phyloP scores from a whole-genome alignment of 176 grass and related monocot genomes.

The Eragrostis curvula region DNA sequence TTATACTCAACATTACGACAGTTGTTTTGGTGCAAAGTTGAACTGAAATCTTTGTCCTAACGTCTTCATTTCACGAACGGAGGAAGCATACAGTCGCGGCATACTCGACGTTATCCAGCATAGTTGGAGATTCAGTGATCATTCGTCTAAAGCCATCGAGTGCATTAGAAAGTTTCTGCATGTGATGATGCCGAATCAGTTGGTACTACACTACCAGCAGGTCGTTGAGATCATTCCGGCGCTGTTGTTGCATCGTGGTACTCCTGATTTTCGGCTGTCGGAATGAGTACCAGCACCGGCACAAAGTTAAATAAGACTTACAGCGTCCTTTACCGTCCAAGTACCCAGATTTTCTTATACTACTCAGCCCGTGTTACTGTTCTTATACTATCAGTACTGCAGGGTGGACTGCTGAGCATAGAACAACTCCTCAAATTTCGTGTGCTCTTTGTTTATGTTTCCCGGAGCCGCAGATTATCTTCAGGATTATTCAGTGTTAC shows the following conservation, averaged over 20 bases:
- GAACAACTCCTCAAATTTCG: not conserved
- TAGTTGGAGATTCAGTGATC: not conserved
- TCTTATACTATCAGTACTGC: no score
- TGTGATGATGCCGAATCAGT: conserved; percentile 21
- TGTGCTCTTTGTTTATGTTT: conserved; percentile 12
- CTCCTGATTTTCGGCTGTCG: conserved; percentile 23
- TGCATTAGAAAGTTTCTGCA: not conserved
- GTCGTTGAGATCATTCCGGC: not conserved
- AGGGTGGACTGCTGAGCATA: no score
- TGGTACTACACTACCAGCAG: not conserved
- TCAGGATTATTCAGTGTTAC: not conserved
- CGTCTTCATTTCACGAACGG: no score
- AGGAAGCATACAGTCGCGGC: not conserved
- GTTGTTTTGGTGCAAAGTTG: no score
- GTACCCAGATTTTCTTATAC: not conserved
- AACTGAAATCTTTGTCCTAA: no score
- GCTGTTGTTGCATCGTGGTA: not conserved
- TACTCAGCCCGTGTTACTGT: no score
- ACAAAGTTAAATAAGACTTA: conserved; percentile 39
- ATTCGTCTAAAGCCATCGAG: not conserved
- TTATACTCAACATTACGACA: no score
- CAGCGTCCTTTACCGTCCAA: not conserved
- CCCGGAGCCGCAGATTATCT: not conserved
- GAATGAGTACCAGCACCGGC: conserved; percentile 50
- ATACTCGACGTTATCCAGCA: not conserved